Evolutionary conservation across 495 filamentous ascomycete genomes (phyloP).

Genomic region (Gamarada debralockiae): DNA sequence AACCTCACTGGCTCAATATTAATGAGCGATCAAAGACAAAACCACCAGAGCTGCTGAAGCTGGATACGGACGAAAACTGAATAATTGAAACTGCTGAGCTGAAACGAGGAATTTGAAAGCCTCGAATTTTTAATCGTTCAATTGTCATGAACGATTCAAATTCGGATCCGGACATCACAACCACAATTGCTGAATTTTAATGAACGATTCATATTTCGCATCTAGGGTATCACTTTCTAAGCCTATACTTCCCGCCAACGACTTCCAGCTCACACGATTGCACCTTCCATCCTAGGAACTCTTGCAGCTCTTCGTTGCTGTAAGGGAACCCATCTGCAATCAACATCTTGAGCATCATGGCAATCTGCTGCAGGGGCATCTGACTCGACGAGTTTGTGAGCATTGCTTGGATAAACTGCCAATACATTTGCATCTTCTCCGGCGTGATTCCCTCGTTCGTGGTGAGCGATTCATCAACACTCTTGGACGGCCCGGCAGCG

Average conservation of each 20-base stretch:
- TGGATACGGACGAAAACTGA: too few relatives aligned
- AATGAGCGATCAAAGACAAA: too few relatives aligned
- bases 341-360: slow-evolving; percentile 90
- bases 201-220: background rate
- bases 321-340: slow-evolving; percentile 84
- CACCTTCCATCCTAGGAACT: slow-evolving; percentile 75
- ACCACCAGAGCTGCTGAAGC: too few relatives aligned
- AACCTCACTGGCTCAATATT: too few relatives aligned
- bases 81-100: too few relatives aligned
- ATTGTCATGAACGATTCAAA: too few relatives aligned
- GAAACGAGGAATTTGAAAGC: too few relatives aligned
- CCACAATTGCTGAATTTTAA: too few relatives aligned
- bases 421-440: slow-evolving; percentile 81
- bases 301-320: slow-evolving; percentile 66
- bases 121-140: too few relatives aligned
- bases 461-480: slow-evolving; percentile 36
- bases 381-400: slow-evolving; percentile 77
- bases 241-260: slow-evolving; percentile 68
- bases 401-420: slow-evolving; percentile 91
- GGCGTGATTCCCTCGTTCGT: slow-evolving; percentile 49
- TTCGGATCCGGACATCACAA: too few relatives aligned
- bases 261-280: slow-evolving; percentile 66
- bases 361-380: slow-evolving; percentile 76
- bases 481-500: slow-evolving; percentile 35
- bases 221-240: slow-evolving; percentile 39